A percentile compares a stretch with the other conserved stretches of the same genome.
Evolutionary conservation across 1,139 yeast genomes (phyloP).

Genomic region (Saccharomycopsis hybrid): DNA sequence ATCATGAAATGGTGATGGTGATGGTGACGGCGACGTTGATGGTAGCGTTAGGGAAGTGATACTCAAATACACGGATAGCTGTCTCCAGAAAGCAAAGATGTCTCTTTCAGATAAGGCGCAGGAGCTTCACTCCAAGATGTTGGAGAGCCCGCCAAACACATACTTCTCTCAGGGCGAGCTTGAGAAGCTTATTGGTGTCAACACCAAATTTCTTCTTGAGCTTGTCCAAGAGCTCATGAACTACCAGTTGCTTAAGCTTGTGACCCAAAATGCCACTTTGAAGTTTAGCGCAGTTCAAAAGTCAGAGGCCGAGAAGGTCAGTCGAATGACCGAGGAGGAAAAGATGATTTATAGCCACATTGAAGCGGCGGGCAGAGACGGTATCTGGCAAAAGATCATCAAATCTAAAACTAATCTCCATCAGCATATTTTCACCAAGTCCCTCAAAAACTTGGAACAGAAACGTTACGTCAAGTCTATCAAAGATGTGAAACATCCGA

Average conservation of each 20-base stretch:
- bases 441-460: slow-evolving; percentile 74
- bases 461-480: slow-evolving; percentile 85
- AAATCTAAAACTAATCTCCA: slow-evolving; percentile 88
- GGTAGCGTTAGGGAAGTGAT: too few relatives aligned
- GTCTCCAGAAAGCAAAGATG: background rate
- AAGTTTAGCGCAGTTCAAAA: slow-evolving; percentile 67
- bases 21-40: too few relatives aligned
- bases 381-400: slow-evolving; percentile 92
- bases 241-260: slow-evolving; percentile 58
- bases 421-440: slow-evolving; percentile 83
- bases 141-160: slow-evolving; percentile 39
- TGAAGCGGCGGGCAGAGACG: slow-evolving; percentile 91
- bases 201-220: slow-evolving; percentile 39
- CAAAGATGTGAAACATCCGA: slow-evolving; percentile 91
- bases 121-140: slow-evolving; percentile 55
- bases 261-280: slow-evolving; percentile 56
- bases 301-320: slow-evolving; percentile 63
- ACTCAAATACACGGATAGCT: too few relatives aligned
- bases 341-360: slow-evolving; percentile 86
- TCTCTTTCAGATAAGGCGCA: slow-evolving; percentile 42
- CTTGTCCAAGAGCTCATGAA: slow-evolving; percentile 63
- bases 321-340: slow-evolving; percentile 80
- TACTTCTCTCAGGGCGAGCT: slow-evolving; percentile 57
- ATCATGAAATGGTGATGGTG: too few relatives aligned
- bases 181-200: slow-evolving; percentile 35